These are phyloP conservation scores for Trichoderma parareesei DNA, from an alignment of 495 filamentous ascomycete genomes.

Conservation along the genomic window DNA sequence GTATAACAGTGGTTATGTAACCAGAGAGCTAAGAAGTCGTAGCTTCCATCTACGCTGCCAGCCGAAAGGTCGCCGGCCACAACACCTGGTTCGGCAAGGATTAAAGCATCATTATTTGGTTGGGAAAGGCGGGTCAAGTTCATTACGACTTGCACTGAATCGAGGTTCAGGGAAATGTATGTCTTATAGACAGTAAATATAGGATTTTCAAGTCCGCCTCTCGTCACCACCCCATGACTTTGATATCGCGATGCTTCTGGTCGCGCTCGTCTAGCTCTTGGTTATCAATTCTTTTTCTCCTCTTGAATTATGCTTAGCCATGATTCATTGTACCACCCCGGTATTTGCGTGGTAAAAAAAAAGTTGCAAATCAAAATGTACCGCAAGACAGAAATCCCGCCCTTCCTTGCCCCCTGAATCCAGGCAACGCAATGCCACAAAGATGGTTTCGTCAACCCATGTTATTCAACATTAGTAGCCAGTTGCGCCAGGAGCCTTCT, in stretches of 20 bases:
- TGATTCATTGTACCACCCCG: background rate
- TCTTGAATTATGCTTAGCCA: background rate
- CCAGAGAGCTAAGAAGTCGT: conserved; percentile 25
- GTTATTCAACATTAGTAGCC: conserved; percentile 36
- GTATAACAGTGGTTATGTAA: background rate
- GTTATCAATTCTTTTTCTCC: background rate
- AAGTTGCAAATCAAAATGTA: background rate
- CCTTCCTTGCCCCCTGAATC: background rate
- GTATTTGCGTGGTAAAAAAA: background rate
- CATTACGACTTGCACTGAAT: background rate
- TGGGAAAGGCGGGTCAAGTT: background rate
- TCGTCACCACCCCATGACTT: conserved; percentile 10
- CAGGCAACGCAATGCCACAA: background rate
- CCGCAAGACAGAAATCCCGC: background rate
- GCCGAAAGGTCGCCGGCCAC: conserved; percentile 57
- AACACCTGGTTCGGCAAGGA: conserved; percentile 79
- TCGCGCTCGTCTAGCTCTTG: background rate
- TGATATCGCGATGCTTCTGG: background rate
- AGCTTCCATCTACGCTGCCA: conserved; percentile 52
- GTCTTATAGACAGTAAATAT: conserved; percentile 8
- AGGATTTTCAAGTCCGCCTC: conserved; percentile 1
- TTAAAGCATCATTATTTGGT: conserved; percentile 26
- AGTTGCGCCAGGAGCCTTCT: conserved; percentile 82
- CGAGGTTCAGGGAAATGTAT: background rate
- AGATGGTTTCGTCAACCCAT: background rate